phyloP scores from a whole-genome alignment of 495 filamentous ascomycete genomes.

The Aspergillus asperescens region DNA sequence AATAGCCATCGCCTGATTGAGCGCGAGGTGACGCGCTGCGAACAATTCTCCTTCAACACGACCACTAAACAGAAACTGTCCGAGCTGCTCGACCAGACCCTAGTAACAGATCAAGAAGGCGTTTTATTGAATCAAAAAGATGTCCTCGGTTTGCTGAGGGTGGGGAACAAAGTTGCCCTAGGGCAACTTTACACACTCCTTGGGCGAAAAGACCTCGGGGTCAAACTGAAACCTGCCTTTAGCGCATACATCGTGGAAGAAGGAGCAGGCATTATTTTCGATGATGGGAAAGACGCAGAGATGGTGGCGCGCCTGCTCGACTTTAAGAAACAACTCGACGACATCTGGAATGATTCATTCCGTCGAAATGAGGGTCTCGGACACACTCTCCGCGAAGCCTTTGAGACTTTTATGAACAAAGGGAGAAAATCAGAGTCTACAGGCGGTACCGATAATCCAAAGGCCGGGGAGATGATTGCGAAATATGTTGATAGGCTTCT shows the following conservation, averaged over 20 bases:
- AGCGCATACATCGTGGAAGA: constrained; percentile 68
- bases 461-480: constrained; percentile 97
- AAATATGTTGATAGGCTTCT: constrained; percentile 93
- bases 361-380: constrained; percentile 65
- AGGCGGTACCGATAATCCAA: constrained; percentile 77
- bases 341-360: constrained; percentile 68
- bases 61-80: constrained; percentile 75
- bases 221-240: constrained; percentile 64
- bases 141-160: constrained; percentile 62
- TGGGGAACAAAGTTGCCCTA: constrained; percentile 59
- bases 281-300: constrained; percentile 68
- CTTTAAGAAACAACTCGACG: constrained; percentile 75
- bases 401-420: constrained; percentile 86
- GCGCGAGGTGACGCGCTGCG: constrained; percentile 66
- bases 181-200: constrained; percentile 74
- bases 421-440: constrained; percentile 57
- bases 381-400: constrained; percentile 74
- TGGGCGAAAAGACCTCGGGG: constrained; percentile 55
- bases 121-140: constrained; percentile 58
- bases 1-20: constrained; percentile 60
- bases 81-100: constrained; percentile 58
- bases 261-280: constrained; percentile 75
- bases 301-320: constrained; percentile 82
- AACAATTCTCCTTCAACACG: constrained; percentile 70
- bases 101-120: constrained; percentile 57